Evolutionary conservation across 2,329 filamentous ascomycete genomes (phyloP).

Genomic region (Dothideomycetidae sp.): DNA sequence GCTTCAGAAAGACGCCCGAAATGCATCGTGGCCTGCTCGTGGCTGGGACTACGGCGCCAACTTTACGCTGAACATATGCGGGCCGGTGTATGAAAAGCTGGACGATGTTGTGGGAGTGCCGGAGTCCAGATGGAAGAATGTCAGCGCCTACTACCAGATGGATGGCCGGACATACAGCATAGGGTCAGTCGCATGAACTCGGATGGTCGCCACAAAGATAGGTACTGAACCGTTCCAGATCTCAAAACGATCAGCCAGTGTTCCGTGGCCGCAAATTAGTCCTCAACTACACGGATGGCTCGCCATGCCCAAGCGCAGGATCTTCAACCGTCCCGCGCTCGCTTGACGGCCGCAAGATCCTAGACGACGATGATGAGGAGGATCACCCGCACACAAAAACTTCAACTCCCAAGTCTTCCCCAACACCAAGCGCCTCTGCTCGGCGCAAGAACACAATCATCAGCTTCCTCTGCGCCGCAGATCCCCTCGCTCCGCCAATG

Average conservation of each 20-base stretch:
- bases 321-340: slow-evolving; percentile 1
- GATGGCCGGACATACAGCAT: slow-evolving; percentile 57
- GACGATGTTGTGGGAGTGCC: slow-evolving; percentile 42
- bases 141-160: slow-evolving; percentile 62
- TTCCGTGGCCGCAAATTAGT: slow-evolving; percentile 52
- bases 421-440: no score
- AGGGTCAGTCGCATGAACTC: slow-evolving; percentile 40
- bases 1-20: slow-evolving; percentile 29
- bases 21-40: slow-evolving; percentile 47
- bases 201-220: background rate
- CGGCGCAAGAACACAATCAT: slow-evolving; percentile 73
- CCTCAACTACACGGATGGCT: slow-evolving; percentile 38
- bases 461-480: slow-evolving; percentile 83
- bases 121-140: slow-evolving; percentile 49
- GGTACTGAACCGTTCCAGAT: slow-evolving; percentile 28
- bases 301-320: slow-evolving; percentile 27
- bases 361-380: slow-evolving; percentile 21
- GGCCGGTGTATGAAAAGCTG: slow-evolving; percentile 50
- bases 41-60: slow-evolving; percentile 68
- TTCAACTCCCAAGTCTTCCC: slow-evolving; percentile 5
- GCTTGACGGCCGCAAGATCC: slow-evolving; percentile 23
- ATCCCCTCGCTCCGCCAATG: slow-evolving; percentile 54
- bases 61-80: slow-evolving; percentile 75
- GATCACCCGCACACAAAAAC: slow-evolving; percentile 14
- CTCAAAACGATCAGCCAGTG: slow-evolving; percentile 38